These are phyloP conservation scores for Triticum dicoccoides DNA, from an alignment of 176 grass and related monocot genomes.

Conservation along the genomic window DNA sequence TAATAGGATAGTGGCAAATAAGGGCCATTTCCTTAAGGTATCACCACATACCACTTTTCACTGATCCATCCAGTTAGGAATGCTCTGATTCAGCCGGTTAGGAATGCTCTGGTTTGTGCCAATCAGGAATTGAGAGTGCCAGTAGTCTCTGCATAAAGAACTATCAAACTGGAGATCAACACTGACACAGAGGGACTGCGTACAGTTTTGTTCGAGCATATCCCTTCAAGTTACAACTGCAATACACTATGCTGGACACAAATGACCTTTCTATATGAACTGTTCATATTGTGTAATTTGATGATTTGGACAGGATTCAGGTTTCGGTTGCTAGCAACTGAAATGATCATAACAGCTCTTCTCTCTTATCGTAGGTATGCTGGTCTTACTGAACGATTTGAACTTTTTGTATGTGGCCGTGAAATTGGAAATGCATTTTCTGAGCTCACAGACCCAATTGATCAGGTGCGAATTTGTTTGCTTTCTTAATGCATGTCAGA, in stretches of 20 bases:
- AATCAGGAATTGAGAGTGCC: neutral
- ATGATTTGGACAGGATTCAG: constrained; percentile 7
- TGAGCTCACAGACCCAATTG: constrained; percentile 96
- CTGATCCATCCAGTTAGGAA: neutral
- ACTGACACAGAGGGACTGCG: neutral
- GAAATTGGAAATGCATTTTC: constrained; percentile 99
- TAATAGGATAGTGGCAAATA: neutral
- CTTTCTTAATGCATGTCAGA: constrained; percentile 8
- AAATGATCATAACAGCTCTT: constrained; percentile 10
- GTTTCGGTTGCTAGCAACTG: constrained; percentile 1
- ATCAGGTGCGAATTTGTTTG: constrained; percentile 59
- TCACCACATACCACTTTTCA: neutral
- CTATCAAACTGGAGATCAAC: constrained; percentile 5
- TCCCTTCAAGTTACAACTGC: neutral
- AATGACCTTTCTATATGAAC: constrained; percentile 4
- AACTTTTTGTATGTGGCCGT: constrained; percentile 93
- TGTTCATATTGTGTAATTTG: neutral
- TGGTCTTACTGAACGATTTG: constrained; percentile 91
- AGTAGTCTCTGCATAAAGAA: neutral
- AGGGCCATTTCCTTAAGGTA: neutral
- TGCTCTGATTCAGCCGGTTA: neutral
- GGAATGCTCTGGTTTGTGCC: neutral
- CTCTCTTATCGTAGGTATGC: constrained; percentile 42
- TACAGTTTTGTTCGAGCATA: neutral
- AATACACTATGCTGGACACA: neutral